Conservation (phyloP, 2,329 filamentous ascomycete genomes). For the Grosmannia clavigera region DNA sequence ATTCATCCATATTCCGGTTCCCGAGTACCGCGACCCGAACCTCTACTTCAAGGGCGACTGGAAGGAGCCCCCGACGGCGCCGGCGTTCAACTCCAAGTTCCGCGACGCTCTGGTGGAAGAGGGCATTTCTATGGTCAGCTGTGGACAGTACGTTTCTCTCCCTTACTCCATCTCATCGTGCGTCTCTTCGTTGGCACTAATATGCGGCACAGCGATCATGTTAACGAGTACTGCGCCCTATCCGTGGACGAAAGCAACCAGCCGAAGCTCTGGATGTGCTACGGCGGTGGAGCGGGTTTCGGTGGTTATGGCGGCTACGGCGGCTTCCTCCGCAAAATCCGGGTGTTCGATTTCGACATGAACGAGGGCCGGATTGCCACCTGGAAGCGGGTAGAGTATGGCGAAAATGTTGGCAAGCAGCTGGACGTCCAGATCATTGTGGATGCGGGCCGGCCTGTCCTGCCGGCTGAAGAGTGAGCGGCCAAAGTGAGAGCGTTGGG, state of each 20-base stretch:
- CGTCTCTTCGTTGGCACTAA: not conserved
- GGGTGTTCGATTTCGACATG: slow-evolving; percentile 88
- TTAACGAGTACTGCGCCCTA: slow-evolving; percentile 89
- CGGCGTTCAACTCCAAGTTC: slow-evolving; percentile 84
- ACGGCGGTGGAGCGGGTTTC: slow-evolving; percentile 82
- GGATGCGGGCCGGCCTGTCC: slow-evolving; percentile 39
- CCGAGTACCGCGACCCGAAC: slow-evolving; percentile 61
- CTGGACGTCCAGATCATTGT: slow-evolving; percentile 55
- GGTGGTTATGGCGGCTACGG: slow-evolving; percentile 91
- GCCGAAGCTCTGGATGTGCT: slow-evolving; percentile 95
- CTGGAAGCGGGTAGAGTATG: slow-evolving; percentile 78
- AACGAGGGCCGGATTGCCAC: slow-evolving; percentile 80
- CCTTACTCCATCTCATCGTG: not conserved
- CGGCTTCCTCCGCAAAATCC: slow-evolving; percentile 68
- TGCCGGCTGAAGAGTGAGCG: slow-evolving; percentile 17
- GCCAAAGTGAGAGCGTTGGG: not conserved
- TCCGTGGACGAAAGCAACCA: slow-evolving; percentile 37
- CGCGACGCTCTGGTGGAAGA: slow-evolving; percentile 78
- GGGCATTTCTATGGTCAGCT: slow-evolving; percentile 76
- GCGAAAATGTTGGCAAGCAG: slow-evolving; percentile 35
- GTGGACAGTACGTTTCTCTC: slow-evolving; percentile 60
- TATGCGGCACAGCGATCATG: slow-evolving; percentile 56
- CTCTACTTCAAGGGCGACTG: slow-evolving; percentile 57
- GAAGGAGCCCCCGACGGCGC: slow-evolving; percentile 77
- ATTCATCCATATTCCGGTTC: slow-evolving; percentile 93